Conservation (phyloP, 495 filamentous ascomycete species). For the Jackrogersella minutella region DNA sequence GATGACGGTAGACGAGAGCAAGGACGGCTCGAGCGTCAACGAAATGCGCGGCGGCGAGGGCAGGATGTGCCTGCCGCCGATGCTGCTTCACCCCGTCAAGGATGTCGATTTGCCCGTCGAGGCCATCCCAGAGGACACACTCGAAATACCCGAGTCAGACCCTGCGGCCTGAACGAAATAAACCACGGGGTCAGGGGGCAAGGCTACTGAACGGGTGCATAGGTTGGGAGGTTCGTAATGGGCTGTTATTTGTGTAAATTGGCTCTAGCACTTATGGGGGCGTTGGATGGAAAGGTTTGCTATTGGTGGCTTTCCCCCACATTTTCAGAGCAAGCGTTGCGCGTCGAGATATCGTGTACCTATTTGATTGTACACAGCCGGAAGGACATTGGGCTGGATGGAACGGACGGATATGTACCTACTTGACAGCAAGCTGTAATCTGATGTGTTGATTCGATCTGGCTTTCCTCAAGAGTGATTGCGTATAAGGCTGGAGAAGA, state of each 20-base stretch:
- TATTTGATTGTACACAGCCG: slow-evolving; percentile 12
- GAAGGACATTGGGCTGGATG: slow-evolving; percentile 7
- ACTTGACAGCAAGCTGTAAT: slow-evolving; percentile 23
- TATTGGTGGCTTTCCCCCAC: not conserved
- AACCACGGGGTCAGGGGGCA: not conserved
- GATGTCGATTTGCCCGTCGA: slow-evolving; percentile 80
- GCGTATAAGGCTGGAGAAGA: not conserved
- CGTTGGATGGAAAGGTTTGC: slow-evolving; percentile 35
- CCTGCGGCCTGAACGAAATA: slow-evolving; percentile 37
- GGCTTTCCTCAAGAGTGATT: not conserved
- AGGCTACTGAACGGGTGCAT: slow-evolving; percentile 18
- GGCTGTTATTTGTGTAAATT: slow-evolving; percentile 19
- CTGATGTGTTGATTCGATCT: not conserved
- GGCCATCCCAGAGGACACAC: slow-evolving; percentile 44
- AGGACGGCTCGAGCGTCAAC: slow-evolving; percentile 55
- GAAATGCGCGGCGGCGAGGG: slow-evolving; percentile 69
- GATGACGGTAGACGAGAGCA: slow-evolving; percentile 60
- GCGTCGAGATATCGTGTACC: slow-evolving; percentile 11
- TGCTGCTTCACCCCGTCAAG: slow-evolving; percentile 95
- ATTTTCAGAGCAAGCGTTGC: slow-evolving; percentile 19
- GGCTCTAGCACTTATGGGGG: slow-evolving; percentile 32
- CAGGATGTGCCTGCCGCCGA: slow-evolving; percentile 90
- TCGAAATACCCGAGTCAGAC: slow-evolving; percentile 48
- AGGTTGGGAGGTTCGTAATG: slow-evolving; percentile 19
- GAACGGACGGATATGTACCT: slow-evolving; percentile 5